A percentile compares a stretch with the other conserved stretches of the same genome.
These are phyloP conservation scores for Umbilicaria muhlenbergii DNA, from an alignment of 495 filamentous ascomycete genomes.

Conservation along the genomic window DNA sequence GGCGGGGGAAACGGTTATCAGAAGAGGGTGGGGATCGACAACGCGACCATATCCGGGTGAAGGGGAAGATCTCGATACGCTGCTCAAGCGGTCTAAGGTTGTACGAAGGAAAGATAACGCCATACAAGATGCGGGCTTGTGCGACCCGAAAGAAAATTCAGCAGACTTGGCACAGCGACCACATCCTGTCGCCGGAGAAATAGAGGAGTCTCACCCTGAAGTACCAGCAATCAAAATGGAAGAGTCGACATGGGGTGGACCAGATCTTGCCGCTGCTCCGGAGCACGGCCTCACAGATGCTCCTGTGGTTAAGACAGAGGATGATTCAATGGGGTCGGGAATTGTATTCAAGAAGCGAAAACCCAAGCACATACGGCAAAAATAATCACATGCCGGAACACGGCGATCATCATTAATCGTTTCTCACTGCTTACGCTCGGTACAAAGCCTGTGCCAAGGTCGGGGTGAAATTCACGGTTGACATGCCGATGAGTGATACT, in stretches of 20 bases:
- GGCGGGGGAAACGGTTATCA: slow-evolving; percentile 43
- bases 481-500: too few relatives aligned
- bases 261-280: background rate
- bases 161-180: background rate
- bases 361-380: slow-evolving; percentile 53
- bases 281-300: slow-evolving; percentile 1
- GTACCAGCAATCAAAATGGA: slow-evolving; percentile 15
- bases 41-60: slow-evolving; percentile 49
- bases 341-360: slow-evolving; percentile 89
- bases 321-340: slow-evolving; percentile 18
- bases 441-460: too few relatives aligned
- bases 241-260: slow-evolving; percentile 1
- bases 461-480: too few relatives aligned
- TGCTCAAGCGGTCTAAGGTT: slow-evolving; percentile 36
- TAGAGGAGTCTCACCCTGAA: background rate
- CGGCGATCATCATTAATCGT: too few relatives aligned
- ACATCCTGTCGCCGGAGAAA: background rate
- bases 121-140: background rate
- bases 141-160: background rate
- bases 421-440: too few relatives aligned
- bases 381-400: slow-evolving; percentile 9
- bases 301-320: slow-evolving; percentile 16
- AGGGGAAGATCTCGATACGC: slow-evolving; percentile 47
- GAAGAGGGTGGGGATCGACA: slow-evolving; percentile 60
- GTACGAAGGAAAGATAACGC: slow-evolving; percentile 20